phyloP scores from a whole-genome alignment of 805 yeast genomes.

The Ogataea philodendri region DNA sequence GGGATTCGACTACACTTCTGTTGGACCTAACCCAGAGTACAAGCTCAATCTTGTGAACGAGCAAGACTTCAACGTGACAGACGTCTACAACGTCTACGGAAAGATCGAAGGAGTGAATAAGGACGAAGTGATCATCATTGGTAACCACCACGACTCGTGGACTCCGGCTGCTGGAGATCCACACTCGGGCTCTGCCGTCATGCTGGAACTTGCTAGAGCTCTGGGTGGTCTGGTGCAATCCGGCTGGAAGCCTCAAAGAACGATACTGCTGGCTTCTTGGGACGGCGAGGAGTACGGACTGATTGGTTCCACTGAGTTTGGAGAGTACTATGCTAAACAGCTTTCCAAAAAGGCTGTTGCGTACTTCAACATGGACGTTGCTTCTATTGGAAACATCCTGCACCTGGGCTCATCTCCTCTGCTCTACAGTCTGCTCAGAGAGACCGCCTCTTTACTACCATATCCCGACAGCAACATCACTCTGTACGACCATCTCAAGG shows the following conservation, averaged over 20 bases:
- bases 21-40: conserved; percentile 38
- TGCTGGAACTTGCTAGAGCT: conserved; percentile 63
- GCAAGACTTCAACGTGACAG: conserved; percentile 60
- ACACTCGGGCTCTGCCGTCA: conserved; percentile 65
- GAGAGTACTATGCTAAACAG: conserved; percentile 52
- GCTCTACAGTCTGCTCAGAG: conserved; percentile 45
- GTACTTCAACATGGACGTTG: conserved; percentile 68
- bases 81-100: conserved; percentile 64
- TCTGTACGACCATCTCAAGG: conserved; percentile 37
- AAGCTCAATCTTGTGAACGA: conserved; percentile 54
- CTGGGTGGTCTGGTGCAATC: conserved; percentile 46
- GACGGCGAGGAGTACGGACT: conserved; percentile 77
- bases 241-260: conserved; percentile 74
- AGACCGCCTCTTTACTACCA: conserved; percentile 42
- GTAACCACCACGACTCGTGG: conserved; percentile 84
- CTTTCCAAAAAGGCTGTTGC: conserved; percentile 56
- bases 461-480: conserved; percentile 42
- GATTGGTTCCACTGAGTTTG: conserved; percentile 77
- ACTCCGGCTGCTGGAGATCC: conserved; percentile 78
- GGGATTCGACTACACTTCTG: conserved; percentile 34
- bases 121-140: conserved; percentile 59
- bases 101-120: conserved; percentile 52
- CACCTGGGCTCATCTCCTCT: conserved; percentile 58
- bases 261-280: conserved; percentile 72
- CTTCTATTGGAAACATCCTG: conserved; percentile 55